Evolutionary conservation across 1,284 basidiomycete species (phyloP), one percentile per base, ranked within the genome.

Genomic region (Sanghuangporus sanghuang): DNA sequence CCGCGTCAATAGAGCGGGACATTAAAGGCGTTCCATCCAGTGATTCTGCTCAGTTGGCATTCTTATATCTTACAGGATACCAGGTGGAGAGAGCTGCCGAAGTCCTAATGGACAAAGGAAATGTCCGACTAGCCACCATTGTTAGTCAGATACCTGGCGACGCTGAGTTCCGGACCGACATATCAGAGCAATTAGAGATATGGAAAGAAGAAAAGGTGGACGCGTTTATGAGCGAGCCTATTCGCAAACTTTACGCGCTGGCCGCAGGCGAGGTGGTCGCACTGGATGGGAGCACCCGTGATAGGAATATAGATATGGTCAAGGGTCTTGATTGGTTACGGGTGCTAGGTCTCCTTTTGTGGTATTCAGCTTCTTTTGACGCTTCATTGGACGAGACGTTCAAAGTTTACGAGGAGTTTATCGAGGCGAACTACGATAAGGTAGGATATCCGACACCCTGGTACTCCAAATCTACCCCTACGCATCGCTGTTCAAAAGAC

Each of bases 291-390:
- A 73, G 74, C 61, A 68, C 64, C 81, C 81, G 64, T 74, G 79
- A 73, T 77, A 88, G 68, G 75, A 87, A 92, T 63, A 75, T 94
- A 21, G 79, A 85, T 60, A 80, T 97, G n/a, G 81, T 88, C n/a
- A 79, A 86, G 60, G 90, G 85, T 0, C 77, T 98, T 59, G 96
- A 97, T 74, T 99, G 97, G 97, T 96, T 96, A 75, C 87, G 95
- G 14, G 89, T 90, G 0, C 92, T 99, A 70, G 97, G 95, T 1
- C 77, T 98, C 54, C 89, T 91, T 68, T 77, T 99, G 14, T 99
- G 97, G 97, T 98, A 90, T 74, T 89, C 86, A 1, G 82, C 88
- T 58, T 80, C 85, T 0, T 83, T 92, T 70, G 90, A 95, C 64
- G 81, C 87, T 1, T 78, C 89, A 2, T 84, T 95, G 62, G 79